Conservation (phyloP, 306 rosid genomes). For the Acacia melanoxylon region DNA sequence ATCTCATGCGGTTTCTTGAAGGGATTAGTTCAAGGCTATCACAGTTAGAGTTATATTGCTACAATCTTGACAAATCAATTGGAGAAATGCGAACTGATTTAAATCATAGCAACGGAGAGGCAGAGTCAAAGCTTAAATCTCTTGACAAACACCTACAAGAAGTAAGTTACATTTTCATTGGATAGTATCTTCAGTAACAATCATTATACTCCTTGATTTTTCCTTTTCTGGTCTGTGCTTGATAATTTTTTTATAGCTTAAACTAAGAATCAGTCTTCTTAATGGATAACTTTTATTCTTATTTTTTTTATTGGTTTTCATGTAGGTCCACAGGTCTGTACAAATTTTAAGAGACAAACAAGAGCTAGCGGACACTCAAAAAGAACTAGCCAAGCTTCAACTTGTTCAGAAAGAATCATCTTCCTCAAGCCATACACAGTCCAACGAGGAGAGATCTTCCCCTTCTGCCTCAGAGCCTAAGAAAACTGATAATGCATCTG, state of each 20-base stretch:
- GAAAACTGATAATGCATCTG: constrained; percentile 65
- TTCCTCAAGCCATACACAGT: constrained; percentile 66
- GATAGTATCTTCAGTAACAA: not conserved
- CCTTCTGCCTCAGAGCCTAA: constrained; percentile 56
- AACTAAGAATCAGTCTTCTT: not conserved
- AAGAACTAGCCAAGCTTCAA: constrained; percentile 94
- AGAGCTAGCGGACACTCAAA: constrained; percentile 93
- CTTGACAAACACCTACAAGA: constrained; percentile 92
- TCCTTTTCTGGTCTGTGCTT: not conserved
- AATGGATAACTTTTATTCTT: constrained; percentile 1
- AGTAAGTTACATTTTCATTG: constrained; percentile 51
- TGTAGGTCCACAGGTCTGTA: constrained; percentile 95
- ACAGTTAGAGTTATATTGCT: constrained; percentile 91
- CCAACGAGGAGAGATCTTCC: constrained; percentile 76
- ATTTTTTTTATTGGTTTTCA: constrained; percentile 1
- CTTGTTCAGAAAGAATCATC: constrained; percentile 82
- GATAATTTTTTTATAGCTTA: not conserved
- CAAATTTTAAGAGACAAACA: constrained; percentile 96
- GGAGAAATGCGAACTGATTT: constrained; percentile 91
- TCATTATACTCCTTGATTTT: not conserved
- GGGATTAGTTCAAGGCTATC: constrained; percentile 97
- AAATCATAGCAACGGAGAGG: constrained; percentile 74
- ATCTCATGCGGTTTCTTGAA: constrained; percentile 91
- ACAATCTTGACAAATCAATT: constrained; percentile 94
- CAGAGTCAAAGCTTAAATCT: constrained; percentile 79